phyloP scores from a whole-genome alignment of 2,329 filamentous ascomycete species.

The Geosmithia putterillii region DNA sequence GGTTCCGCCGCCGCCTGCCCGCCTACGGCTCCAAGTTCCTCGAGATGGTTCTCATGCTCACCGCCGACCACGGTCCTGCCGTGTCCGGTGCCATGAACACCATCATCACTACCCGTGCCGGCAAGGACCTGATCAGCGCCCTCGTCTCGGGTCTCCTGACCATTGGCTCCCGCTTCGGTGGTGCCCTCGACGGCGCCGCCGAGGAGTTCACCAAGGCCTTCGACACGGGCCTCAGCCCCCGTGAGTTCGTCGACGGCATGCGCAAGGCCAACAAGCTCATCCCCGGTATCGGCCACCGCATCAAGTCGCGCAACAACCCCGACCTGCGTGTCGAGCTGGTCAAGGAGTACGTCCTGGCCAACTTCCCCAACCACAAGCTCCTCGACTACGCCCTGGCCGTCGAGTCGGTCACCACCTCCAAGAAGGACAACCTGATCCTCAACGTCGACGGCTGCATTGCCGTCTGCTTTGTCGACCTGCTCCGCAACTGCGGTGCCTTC shows the following conservation, averaged over 20 bases:
- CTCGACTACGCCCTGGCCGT: constrained; percentile 98
- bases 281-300: constrained; percentile 95
- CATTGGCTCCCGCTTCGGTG: constrained; percentile 96
- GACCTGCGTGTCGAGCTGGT: constrained; percentile 99
- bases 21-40: constrained; percentile 97
- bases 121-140: constrained; percentile 94
- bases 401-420: constrained; percentile 94
- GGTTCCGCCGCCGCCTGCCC: constrained; percentile 97
- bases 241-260: constrained; percentile 98
- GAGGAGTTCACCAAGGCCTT: constrained; percentile 98
- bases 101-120: constrained; percentile 98
- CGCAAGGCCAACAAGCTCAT: constrained; percentile 99
- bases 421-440: constrained; percentile 99
- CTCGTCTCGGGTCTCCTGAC: constrained; percentile 94
- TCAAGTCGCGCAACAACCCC: constrained; percentile 99
- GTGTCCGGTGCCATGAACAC: constrained; percentile 99
- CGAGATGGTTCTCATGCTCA: constrained; percentile 99
- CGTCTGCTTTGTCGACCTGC: constrained; percentile 95
- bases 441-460: constrained; percentile 98
- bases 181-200: constrained; percentile 92
- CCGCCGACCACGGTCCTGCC: constrained; percentile 95
- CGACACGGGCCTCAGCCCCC: constrained; percentile 94
- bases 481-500: constrained; percentile 98
- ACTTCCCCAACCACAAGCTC: constrained; percentile 96
- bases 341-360: constrained; percentile 95